Percentiles rank a stretch among this genome's conserved stretches.
Evolutionary conservation across 73 alveolate species (phyloP).

Genomic region (Paramecium bursaria): DNA sequence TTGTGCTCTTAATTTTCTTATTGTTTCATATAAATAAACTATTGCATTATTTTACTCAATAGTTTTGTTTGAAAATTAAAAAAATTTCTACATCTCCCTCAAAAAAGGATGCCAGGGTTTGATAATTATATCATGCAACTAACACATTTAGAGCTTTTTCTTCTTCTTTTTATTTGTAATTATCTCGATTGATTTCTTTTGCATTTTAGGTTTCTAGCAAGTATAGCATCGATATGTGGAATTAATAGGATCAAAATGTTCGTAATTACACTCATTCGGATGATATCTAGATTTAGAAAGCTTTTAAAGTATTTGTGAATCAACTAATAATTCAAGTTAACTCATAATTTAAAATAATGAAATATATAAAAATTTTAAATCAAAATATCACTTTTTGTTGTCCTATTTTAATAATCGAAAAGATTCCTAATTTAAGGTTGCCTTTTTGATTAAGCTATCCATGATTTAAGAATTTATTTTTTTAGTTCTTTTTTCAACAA

Average conservation of each 20-base stretch:
- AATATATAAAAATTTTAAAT: too few relatives aligned
- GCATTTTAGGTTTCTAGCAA: slow-evolving; percentile 2
- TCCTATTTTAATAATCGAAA: too few relatives aligned
- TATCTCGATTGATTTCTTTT: background rate
- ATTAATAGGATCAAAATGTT: slow-evolving; percentile 17
- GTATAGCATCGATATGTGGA: slow-evolving; percentile 48
- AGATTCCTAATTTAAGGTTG: too few relatives aligned
- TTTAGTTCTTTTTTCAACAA: too few relatives aligned
- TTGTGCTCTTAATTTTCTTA: slow-evolving; percentile 21
- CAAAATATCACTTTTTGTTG: too few relatives aligned
- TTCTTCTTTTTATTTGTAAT: slow-evolving; percentile 3
- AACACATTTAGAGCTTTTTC: background rate
- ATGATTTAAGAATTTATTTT: too few relatives aligned
- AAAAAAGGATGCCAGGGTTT: slow-evolving; percentile 60
- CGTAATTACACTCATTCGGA: slow-evolving; percentile 5
- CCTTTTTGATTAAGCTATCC: too few relatives aligned
- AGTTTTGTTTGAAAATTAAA: background rate
- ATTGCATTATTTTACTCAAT: slow-evolving; percentile 7
- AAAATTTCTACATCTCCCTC: slow-evolving; percentile 44
- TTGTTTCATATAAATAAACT: slow-evolving; percentile 10
- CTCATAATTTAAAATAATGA: too few relatives aligned
- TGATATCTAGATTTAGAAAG: too few relatives aligned
- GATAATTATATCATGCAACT: slow-evolving; percentile 41
- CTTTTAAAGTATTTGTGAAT: too few relatives aligned
- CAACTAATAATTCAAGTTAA: too few relatives aligned